phyloP scores from a whole-genome alignment of 2,329 filamentous ascomycete genomes.

The Sporothrix brasiliensis region DNA sequence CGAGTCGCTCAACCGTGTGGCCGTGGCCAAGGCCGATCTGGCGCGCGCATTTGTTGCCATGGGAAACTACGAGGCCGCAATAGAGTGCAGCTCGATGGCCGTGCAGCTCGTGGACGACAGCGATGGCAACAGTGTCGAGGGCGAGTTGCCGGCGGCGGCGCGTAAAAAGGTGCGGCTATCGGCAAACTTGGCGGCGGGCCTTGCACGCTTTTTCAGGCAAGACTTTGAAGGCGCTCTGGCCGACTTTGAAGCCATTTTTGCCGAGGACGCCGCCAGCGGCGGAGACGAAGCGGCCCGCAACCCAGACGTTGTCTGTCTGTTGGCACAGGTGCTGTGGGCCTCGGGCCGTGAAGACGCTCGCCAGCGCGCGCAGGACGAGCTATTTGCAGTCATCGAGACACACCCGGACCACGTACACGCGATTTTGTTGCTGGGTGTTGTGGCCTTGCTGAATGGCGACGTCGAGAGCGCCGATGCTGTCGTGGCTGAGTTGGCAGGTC shows the following conservation, averaged over 20 bases:
- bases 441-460: slow-evolving; percentile 80
- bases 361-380: slow-evolving; percentile 72
- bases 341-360: slow-evolving; percentile 75
- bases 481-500: slow-evolving; percentile 70
- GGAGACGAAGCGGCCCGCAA: slow-evolving; percentile 76
- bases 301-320: slow-evolving; percentile 81
- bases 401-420: slow-evolving; percentile 76
- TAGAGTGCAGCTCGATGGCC: slow-evolving; percentile 78
- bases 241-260: slow-evolving; percentile 78
- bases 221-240: slow-evolving; percentile 70
- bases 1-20: slow-evolving; percentile 72
- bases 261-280: slow-evolving; percentile 66
- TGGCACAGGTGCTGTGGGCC: slow-evolving; percentile 92
- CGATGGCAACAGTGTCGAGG: slow-evolving; percentile 63
- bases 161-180: slow-evolving; percentile 75
- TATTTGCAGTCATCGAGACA: slow-evolving; percentile 78
- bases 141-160: slow-evolving; percentile 65
- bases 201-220: slow-evolving; percentile 74
- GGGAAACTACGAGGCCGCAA: slow-evolving; percentile 66
- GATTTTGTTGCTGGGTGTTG: slow-evolving; percentile 77
- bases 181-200: slow-evolving; percentile 79
- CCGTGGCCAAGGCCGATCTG: slow-evolving; percentile 82
- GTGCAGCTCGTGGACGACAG: slow-evolving; percentile 60
- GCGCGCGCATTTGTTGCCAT: slow-evolving; percentile 79
- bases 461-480: slow-evolving; percentile 79